phyloP scores from a whole-genome alignment of 768 basidiomycete genomes.

The Termitomyces sp. region DNA sequence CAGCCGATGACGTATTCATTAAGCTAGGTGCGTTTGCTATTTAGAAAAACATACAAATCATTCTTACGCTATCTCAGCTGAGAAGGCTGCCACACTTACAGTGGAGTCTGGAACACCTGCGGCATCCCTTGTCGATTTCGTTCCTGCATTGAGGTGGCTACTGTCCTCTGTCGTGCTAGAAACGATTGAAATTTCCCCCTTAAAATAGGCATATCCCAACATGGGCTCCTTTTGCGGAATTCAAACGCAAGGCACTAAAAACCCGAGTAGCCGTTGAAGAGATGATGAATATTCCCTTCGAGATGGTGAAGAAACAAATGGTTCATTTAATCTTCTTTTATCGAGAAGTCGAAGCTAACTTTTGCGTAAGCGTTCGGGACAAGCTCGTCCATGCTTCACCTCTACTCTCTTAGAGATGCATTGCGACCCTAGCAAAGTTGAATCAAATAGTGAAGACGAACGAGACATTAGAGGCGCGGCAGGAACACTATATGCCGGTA shows the following conservation, averaged over 20 bases:
- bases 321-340: constrained; percentile 18
- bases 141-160: constrained; percentile 36
- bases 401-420: constrained; percentile 37
- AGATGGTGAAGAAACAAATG: constrained; percentile 44
- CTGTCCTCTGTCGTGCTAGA: background rate
- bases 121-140: constrained; percentile 43
- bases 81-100: constrained; percentile 40
- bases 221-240: constrained; percentile 42
- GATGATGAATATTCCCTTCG: constrained; percentile 47
- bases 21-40: constrained; percentile 28
- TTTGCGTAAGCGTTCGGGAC: constrained; percentile 31
- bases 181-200: background rate
- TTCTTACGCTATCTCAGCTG: constrained; percentile 24
- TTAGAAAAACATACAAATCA: background rate
- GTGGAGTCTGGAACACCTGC: constrained; percentile 40
- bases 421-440: constrained; percentile 25
- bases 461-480: constrained; percentile 53
- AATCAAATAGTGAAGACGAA: constrained; percentile 35
- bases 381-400: constrained; percentile 37
- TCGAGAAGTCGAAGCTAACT: constrained; percentile 2
- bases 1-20: constrained; percentile 38
- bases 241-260: constrained; percentile 39
- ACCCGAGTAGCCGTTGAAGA: constrained; percentile 37
- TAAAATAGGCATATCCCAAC: constrained; percentile 37
- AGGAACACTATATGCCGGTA: constrained; percentile 46